phyloP scores from a whole-genome alignment of 345 rosid genomes.

The Eutrema yunnanense region DNA sequence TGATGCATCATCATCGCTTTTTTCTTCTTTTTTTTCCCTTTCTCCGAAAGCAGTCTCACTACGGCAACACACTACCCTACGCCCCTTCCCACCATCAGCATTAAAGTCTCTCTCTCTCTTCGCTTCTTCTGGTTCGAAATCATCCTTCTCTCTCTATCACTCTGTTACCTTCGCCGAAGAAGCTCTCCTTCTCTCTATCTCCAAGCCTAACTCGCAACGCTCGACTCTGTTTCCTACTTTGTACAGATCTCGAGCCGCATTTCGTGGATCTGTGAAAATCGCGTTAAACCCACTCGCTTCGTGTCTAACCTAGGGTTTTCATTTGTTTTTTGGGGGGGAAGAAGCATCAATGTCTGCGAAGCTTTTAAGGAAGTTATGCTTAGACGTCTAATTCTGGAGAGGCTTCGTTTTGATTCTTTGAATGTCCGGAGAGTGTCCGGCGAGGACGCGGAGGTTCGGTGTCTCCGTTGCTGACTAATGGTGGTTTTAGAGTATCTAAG shows the following conservation, averaged over 20 bases:
- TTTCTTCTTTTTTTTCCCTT: not conserved
- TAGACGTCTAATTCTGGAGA: conserved; percentile 13
- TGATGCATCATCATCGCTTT: conserved; percentile 12
- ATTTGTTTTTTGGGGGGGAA: not conserved
- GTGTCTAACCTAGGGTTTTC: conserved; percentile 50
- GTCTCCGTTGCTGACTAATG: conserved; percentile 39
- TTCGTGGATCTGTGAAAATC: conserved; percentile 55
- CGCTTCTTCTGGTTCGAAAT: conserved; percentile 15
- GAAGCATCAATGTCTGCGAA: conserved; percentile 1
- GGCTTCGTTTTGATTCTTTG: conserved; percentile 9
- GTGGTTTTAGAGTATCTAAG: conserved; percentile 38
- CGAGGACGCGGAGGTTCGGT: conserved; percentile 14
- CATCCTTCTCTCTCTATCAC: conserved; percentile 8
- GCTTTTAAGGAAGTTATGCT: conserved; percentile 30
- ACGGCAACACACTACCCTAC: conserved; percentile 35
- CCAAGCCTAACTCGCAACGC: not conserved
- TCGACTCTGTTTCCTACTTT: conserved; percentile 2
- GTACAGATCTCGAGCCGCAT: conserved; percentile 46
- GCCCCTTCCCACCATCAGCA: conserved; percentile 31
- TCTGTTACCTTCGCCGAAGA: conserved; percentile 26
- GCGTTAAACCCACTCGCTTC: conserved; percentile 23
- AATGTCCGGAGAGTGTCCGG: conserved; percentile 18
- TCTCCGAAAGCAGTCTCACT: conserved; percentile 30
- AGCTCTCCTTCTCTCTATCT: conserved; percentile 11
- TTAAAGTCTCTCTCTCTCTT: conserved; percentile 20